These are phyloP conservation scores for Rhododendron ovatum DNA, from an alignment of 148 eudicot species.

Conservation along the genomic window DNA sequence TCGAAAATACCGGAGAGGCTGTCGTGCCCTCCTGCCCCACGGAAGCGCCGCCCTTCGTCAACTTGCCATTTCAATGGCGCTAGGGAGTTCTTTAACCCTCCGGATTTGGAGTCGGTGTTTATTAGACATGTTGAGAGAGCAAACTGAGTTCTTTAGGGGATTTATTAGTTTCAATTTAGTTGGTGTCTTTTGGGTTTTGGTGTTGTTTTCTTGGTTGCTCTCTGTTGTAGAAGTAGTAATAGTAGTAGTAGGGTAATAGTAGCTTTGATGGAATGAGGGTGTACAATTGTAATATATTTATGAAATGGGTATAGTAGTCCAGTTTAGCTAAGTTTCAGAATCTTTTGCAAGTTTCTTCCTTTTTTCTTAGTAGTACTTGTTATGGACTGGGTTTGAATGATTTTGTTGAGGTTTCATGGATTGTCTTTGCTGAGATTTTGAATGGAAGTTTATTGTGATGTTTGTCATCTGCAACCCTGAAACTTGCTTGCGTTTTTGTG, in stretches of 20 bases:
- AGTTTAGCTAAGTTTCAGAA: background rate
- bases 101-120: constrained; percentile 60
- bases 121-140: constrained; percentile 36
- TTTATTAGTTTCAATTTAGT: background rate
- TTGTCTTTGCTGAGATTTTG: background rate
- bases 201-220: background rate
- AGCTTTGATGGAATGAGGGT: background rate
- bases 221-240: background rate
- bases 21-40: constrained; percentile 62
- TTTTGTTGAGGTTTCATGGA: background rate
- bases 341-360: background rate
- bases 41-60: constrained; percentile 39
- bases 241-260: background rate
- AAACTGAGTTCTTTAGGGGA: constrained; percentile 12
- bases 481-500: background rate
- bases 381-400: background rate
- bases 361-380: background rate
- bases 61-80: constrained; percentile 25
- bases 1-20: constrained; percentile 42
- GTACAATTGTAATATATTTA: constrained; percentile 19
- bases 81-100: constrained; percentile 49
- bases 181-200: background rate
- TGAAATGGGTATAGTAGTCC: constrained; percentile 9
- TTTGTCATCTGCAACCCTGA: background rate
- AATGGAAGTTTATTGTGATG: background rate